These are phyloP conservation scores for Cucurbita maxima DNA, from an alignment of 306 rosid genomes.

Conservation along the genomic window DNA sequence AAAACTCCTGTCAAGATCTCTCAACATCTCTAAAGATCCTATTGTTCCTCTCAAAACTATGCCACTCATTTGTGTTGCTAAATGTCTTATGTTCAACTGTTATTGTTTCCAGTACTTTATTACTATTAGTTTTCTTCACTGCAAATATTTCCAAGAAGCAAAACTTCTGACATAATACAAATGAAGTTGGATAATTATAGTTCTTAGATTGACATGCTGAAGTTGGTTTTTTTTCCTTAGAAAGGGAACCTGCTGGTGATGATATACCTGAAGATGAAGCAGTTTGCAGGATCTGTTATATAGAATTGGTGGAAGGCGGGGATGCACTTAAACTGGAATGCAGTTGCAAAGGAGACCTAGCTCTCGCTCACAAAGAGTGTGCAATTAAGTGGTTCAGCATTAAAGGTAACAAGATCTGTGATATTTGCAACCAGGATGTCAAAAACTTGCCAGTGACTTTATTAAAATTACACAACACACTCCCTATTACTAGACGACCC, in stretches of 20 bases:
- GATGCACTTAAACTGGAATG: constrained; percentile 80
- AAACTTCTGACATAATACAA: background rate
- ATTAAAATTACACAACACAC: constrained; percentile 44
- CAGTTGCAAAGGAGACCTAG: constrained; percentile 94
- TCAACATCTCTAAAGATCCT: too few species aligned
- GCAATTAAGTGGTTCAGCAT: constrained; percentile 93
- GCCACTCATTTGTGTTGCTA: background rate
- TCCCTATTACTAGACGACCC: constrained; percentile 18
- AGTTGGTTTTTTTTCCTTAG: constrained; percentile 15
- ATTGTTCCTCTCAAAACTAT: background rate
- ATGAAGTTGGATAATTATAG: background rate
- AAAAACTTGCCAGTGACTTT: constrained; percentile 66
- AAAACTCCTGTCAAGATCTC: too few species aligned
- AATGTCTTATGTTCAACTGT: background rate
- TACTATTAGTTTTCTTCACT: background rate
- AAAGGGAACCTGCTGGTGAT: constrained; percentile 48
- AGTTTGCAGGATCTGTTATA: constrained; percentile 79
- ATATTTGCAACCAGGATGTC: constrained; percentile 77
- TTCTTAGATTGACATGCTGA: background rate
- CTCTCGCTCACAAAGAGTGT: constrained; percentile 89
- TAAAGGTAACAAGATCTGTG: constrained; percentile 84
- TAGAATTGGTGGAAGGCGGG: constrained; percentile 70
- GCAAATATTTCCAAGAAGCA: background rate
- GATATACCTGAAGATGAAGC: constrained; percentile 97
- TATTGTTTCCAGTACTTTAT: background rate